Base-by-base conservation (phyloP, 169 alveolate species). In the Eimeria acervulina region DNA sequence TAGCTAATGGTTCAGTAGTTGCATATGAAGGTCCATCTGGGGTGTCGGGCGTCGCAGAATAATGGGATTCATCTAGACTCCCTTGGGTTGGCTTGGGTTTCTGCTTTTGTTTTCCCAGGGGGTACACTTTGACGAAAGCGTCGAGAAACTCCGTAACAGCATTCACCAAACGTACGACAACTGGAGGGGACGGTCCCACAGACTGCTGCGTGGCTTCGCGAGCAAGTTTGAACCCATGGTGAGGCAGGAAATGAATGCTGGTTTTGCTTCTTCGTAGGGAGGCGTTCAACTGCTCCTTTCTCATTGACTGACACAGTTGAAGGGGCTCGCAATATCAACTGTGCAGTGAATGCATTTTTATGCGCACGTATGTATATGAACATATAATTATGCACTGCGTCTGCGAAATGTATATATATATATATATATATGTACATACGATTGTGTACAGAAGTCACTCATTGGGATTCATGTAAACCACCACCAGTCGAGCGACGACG, bases 171-270 rank as follows among this genome's bases (percentile, higher is more conserved):
- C 97, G 5, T 97, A 95, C 78, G 97, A 96, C 84, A 87, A 85
- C 36, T 97, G 98, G 98, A 72, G 98, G 84, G 96, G 84, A 44
- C 96, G 95, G 61, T 97, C 97, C 23, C 95, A 95, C 95, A 84
- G 90, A 72, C 94, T 96, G 63, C 96, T 97, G 31, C 96, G 96
- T 47, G 98, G 98, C 47, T 97, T 97, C 74, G 97, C 97, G 59
- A 93, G 97, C 52, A 97, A 96, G 44, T 97, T 97, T 68, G 98
- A 97, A 80, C 98, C 98, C 38, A 97, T 97, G 98, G 97, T 95
- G n/a, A 70, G 81, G 51, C 38, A 28, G 76, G n/a, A 21, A 33
- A 31, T 31, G 31, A 7, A 70, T 36, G 21, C 33, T 33, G 2
- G 15, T 70, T 38, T 38, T 70, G 6, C 31, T 70, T 23, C n/a